Conservation (phyloP, 371 early-diverging fungal species). For the Actinomortierella ambigua region DNA sequence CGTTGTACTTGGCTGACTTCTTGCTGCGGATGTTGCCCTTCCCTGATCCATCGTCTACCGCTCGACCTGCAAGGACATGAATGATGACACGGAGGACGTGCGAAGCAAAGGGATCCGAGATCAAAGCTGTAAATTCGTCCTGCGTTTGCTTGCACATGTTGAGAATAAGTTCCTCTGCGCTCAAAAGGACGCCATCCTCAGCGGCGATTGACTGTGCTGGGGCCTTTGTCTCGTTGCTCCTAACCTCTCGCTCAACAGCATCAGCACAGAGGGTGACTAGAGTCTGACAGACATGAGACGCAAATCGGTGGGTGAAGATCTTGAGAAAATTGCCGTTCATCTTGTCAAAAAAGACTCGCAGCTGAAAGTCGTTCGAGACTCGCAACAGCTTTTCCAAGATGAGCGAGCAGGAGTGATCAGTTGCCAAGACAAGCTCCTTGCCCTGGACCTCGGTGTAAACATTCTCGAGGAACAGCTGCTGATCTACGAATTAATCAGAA, state of each 20-base stretch:
- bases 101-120: slow-evolving; percentile 77
- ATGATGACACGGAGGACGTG: slow-evolving; percentile 75
- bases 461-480: slow-evolving; percentile 74
- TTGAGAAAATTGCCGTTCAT: slow-evolving; percentile 69
- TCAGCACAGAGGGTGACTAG: slow-evolving; percentile 73
- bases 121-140: slow-evolving; percentile 66
- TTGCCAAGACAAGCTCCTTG: slow-evolving; percentile 74
- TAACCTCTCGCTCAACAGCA: slow-evolving; percentile 75
- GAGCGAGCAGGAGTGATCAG: slow-evolving; percentile 78
- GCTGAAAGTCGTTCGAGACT: slow-evolving; percentile 71
- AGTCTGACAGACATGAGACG: slow-evolving; percentile 87
- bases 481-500: slow-evolving; percentile 50
- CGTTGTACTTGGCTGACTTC: slow-evolving; percentile 69
- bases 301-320: slow-evolving; percentile 82
- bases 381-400: slow-evolving; percentile 81
- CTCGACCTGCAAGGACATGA: slow-evolving; percentile 69
- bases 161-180: slow-evolving; percentile 68
- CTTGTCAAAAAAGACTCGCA: slow-evolving; percentile 72
- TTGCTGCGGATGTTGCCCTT: slow-evolving; percentile 65
- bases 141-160: slow-evolving; percentile 68
- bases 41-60: slow-evolving; percentile 59
- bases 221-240: slow-evolving; percentile 33
- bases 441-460: slow-evolving; percentile 79
- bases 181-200: slow-evolving; percentile 62
- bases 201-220: slow-evolving; percentile 34